Evolutionary conservation across 2,329 filamentous ascomycete species (phyloP), one percentile per base, ranked within the genome.

Genomic region (Volutella citrinella): DNA sequence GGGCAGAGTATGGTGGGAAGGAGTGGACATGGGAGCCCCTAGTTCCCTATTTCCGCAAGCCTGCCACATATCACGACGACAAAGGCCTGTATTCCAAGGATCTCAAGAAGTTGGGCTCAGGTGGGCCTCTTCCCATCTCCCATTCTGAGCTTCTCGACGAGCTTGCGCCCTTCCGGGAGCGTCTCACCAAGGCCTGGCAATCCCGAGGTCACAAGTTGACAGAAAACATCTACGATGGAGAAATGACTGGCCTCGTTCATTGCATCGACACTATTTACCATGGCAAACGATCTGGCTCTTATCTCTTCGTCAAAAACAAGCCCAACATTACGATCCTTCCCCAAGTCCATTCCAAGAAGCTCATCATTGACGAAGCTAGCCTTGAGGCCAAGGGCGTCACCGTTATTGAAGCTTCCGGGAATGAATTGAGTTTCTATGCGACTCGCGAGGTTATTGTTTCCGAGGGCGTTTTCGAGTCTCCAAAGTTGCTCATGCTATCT

Each of bases 1-100:
- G 83, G 67, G 79, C 78, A n/a, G 84, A 85, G 57, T 75, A 74
- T 20, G 84, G 84, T 30, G 86, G 85, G 6, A 78, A 85, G 46
- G 67, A 74, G 29, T 83, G 78, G 78, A 78, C 61, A 0, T 81
- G 45, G 43, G 30, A 77, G 3, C 60, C 54, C 8, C 59, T 64
- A 23, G 60, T 68, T 4, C 60, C 65, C 7, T 80, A 79, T 43
- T 60, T 80, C 7, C 64, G 68, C 43, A 79, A 79, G 33, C 64
- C 65, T n/a, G 72, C 65, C 0, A 77, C 66, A 13, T 81, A 78
- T 52, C 70, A 77, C 42, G 75, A 81, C 35, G 73, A 80, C 38
- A 52, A 57, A 5, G 57, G 61, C 9, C 49, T 69, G 1, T 76
- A 72, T 42, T 49, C 60, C 6, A 32, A 59, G 0, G 62, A 70